Base-by-base conservation (phyloP, 139 green algal species). In the Desmodesmus armatus region DNA sequence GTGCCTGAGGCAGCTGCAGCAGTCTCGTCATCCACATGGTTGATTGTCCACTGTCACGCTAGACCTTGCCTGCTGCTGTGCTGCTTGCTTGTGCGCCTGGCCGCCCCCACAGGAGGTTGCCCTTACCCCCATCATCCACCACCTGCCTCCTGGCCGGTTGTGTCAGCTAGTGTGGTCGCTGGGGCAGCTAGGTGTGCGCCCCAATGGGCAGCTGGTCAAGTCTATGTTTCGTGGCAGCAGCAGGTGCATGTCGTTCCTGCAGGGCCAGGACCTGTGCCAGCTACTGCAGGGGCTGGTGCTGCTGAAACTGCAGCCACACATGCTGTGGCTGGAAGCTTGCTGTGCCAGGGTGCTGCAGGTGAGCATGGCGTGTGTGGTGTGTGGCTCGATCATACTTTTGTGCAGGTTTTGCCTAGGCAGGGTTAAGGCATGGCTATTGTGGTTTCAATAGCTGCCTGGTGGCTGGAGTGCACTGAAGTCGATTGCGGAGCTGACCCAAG, bases 211-310 rank as follows among this genome's bases (percentile, higher is more conserved):
- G 62, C 41, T 84, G 60, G 4, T 53, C 41, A 5, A 51, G n/a
- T 15, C 29, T 11, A 2, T 63, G 62, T 63, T 66, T 19, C 25
- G 37, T 3, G 21, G 35, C 25, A 76, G 43, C 9, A 19, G 39
- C 31, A 72, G 63, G 62, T 44, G 47, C 41, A 25, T 77, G 78
- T 40, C 27, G n/a, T n/a, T 44, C 23, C 62, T 41, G 6, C 65
- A 84, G 33, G 55, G 37, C 43, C 78, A 84, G 78, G 62, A 84
- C 53, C 72, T 53, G 15, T 53, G 55, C 1, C 35, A 60, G 76
- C 39, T 82, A 37, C 41, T 82, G 31, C 55, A 82, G 9, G 55
- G 37, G 0, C 11, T 82, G 41, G 76, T 27, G 9, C 35, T 5
- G 55, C 76, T 73, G 55, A 35, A 73, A 39, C 35, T 33, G 23